phyloP scores from a whole-genome alignment of 345 rosid genomes.

The Corymbia maculata region DNA sequence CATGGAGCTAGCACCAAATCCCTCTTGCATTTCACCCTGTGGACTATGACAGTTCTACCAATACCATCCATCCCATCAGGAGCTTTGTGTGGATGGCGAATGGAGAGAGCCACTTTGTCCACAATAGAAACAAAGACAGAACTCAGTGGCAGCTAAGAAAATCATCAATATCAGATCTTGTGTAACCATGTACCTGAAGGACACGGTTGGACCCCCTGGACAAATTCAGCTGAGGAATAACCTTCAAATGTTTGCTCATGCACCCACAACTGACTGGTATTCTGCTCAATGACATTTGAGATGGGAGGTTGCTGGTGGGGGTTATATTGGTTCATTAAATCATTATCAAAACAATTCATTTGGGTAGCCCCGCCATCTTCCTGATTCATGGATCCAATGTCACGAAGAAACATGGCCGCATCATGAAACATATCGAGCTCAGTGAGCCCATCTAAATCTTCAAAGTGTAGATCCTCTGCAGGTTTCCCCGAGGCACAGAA shows the following conservation, averaged over 20 bases:
- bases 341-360: neutral
- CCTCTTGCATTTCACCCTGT: constrained; percentile 23
- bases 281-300: constrained; percentile 4
- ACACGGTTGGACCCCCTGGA: constrained; percentile 1
- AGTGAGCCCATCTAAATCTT: constrained; percentile 26
- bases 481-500: constrained; percentile 4
- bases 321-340: constrained; percentile 14
- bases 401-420: constrained; percentile 33
- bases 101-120: constrained; percentile 30
- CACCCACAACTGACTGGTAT: constrained; percentile 22
- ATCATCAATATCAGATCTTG: neutral
- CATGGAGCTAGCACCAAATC: constrained; percentile 32
- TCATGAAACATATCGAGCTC: constrained; percentile 43
- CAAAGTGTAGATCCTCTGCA: constrained; percentile 12
- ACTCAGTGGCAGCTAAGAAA: constrained; percentile 3
- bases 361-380: constrained; percentile 2
- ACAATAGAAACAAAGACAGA: constrained; percentile 12
- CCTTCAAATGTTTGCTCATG: constrained; percentile 22
- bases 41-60: constrained; percentile 24
- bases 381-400: constrained; percentile 25
- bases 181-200: constrained; percentile 35
- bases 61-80: constrained; percentile 37
- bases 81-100: constrained; percentile 30
- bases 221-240: constrained; percentile 3
- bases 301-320: constrained; percentile 17